phyloP scores from a whole-genome alignment of 1,139 yeast genomes.

The Suhomyces bolitotheri region DNA sequence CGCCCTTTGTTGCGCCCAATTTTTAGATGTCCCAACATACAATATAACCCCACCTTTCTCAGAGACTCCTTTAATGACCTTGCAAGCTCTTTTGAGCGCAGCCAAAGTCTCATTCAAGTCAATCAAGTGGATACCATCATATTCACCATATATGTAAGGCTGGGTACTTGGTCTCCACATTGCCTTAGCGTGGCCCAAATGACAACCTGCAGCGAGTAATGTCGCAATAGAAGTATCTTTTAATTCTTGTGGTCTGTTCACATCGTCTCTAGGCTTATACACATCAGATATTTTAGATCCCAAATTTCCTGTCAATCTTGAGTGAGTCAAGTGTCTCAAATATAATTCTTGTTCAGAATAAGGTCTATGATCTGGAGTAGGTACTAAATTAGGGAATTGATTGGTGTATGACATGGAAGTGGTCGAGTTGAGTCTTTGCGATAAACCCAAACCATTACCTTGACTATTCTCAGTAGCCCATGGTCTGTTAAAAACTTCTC shows the following conservation, averaged over 20 bases:
- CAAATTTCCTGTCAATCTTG: constrained; percentile 47
- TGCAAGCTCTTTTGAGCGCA: constrained; percentile 74
- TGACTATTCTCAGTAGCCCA: constrained; percentile 29
- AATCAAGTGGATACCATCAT: constrained; percentile 85
- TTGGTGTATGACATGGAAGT: constrained; percentile 32
- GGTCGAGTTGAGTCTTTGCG: constrained; percentile 29
- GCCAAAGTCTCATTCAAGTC: constrained; percentile 81
- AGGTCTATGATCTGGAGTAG: constrained; percentile 45
- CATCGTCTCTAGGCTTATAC: constrained; percentile 69
- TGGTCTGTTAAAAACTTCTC: constrained; percentile 35
- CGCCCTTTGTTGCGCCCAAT: constrained; percentile 64
- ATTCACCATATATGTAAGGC: constrained; percentile 83
- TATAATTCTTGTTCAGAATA: constrained; percentile 77
- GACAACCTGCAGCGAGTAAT: constrained; percentile 90
- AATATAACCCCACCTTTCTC: constrained; percentile 82
- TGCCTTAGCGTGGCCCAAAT: constrained; percentile 84
- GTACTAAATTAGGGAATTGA: constrained; percentile 42
- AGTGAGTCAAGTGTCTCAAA: constrained; percentile 63
- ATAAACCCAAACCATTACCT: constrained; percentile 12
- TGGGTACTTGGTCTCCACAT: constrained; percentile 84
- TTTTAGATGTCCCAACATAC: constrained; percentile 81
- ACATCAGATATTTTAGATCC: constrained; percentile 70
- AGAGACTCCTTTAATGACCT: constrained; percentile 77
- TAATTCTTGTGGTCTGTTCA: constrained; percentile 56
- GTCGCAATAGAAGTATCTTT: constrained; percentile 63